A percentile compares a stretch with the other conserved stretches of the same genome.
phyloP scores from a whole-genome alignment of 805 yeast species.

The Dipodascus geniculatus region DNA sequence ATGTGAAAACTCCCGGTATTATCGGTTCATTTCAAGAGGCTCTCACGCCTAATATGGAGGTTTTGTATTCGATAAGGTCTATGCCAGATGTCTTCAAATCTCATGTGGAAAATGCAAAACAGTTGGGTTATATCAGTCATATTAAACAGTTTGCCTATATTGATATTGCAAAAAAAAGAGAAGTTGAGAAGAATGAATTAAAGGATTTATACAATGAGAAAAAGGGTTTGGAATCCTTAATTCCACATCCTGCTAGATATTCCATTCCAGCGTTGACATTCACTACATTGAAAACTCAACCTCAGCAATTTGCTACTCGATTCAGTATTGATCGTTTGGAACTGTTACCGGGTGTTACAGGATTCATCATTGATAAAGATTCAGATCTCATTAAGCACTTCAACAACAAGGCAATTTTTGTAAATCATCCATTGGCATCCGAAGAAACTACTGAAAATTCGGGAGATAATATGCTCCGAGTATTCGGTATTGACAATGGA shows the following conservation, averaged over 20 bases:
- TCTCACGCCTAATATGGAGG: background rate
- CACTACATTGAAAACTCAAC: background rate
- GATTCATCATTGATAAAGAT: background rate
- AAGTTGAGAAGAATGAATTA: background rate
- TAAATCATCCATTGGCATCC: background rate
- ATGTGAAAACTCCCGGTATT: background rate
- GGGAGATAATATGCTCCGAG: background rate
- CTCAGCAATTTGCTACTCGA: background rate
- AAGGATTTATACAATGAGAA: background rate
- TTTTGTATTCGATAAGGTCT: background rate
- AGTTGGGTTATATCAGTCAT: background rate
- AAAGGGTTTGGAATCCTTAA: background rate
- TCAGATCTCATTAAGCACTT: background rate
- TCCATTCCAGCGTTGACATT: background rate
- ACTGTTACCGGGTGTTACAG: background rate
- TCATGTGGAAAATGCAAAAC: background rate
- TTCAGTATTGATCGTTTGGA: background rate
- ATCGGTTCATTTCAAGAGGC: background rate
- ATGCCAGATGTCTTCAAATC: background rate
- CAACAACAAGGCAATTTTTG: background rate
- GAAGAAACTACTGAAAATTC: background rate
- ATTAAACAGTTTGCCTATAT: background rate
- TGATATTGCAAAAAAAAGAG: background rate
- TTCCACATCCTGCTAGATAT: background rate
- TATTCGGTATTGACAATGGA: background rate